Evolutionary conservation across 371 early-diverging fungal genomes (phyloP).

Genomic region (Nematocida sp.): DNA sequence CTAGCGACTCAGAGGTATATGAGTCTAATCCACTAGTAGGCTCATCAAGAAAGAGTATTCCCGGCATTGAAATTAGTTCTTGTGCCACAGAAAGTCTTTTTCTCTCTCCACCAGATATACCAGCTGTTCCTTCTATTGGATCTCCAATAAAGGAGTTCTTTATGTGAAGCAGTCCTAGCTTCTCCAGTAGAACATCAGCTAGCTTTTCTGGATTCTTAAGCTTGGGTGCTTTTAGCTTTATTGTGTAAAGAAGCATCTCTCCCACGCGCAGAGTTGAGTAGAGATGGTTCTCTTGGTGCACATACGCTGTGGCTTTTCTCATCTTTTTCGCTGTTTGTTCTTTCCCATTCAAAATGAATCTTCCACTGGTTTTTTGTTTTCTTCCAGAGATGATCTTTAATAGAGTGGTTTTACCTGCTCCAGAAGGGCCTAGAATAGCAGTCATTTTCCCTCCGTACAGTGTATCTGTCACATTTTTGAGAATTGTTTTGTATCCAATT

Average conservation of each 20-base stretch:
- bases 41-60: slow-evolving; percentile 79
- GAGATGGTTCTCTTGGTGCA: slow-evolving; percentile 66
- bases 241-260: slow-evolving; percentile 57
- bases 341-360: slow-evolving; percentile 74
- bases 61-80: slow-evolving; percentile 77
- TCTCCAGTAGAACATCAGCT: slow-evolving; percentile 32
- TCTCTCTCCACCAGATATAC: slow-evolving; percentile 72
- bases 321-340: slow-evolving; percentile 61
- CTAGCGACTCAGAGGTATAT: slow-evolving; percentile 78
- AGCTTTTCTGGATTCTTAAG: slow-evolving; percentile 23
- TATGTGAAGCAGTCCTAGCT: slow-evolving; percentile 29
- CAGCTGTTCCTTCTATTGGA: slow-evolving; percentile 46
- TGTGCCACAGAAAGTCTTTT: slow-evolving; percentile 76
- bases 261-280: slow-evolving; percentile 62
- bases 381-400: slow-evolving; percentile 77
- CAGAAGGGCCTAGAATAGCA: slow-evolving; percentile 65
- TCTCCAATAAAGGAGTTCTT: slow-evolving; percentile 34
- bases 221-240: slow-evolving; percentile 63
- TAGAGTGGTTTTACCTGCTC: slow-evolving; percentile 79
- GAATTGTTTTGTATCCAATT: slow-evolving; percentile 23
- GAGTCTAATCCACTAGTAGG: slow-evolving; percentile 80
- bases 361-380: slow-evolving; percentile 68
- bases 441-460: slow-evolving; percentile 65
- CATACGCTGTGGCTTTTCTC: slow-evolving; percentile 65
- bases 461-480: slow-evolving; percentile 15